These are phyloP conservation scores for Solanum sejunctum DNA, from an alignment of 257 asterid species.

Conservation along the genomic window DNA sequence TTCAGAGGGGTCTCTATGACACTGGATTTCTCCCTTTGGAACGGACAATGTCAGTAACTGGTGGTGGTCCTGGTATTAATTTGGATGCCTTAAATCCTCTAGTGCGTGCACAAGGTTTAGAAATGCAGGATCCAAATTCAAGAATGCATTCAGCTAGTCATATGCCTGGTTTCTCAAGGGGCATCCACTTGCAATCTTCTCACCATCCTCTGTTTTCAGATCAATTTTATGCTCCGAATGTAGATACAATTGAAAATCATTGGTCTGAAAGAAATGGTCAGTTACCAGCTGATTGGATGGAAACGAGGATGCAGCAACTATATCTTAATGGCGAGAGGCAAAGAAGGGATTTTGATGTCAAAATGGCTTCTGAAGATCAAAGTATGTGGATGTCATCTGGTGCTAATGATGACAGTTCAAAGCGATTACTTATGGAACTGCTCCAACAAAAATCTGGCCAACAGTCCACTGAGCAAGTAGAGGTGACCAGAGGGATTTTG, in stretches of 20 bases:
- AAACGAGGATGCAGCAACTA: constrained; percentile 62
- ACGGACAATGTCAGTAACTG: constrained; percentile 55
- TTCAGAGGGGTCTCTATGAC: constrained; percentile 63
- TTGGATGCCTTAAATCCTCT: constrained; percentile 45
- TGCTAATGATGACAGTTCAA: constrained; percentile 79
- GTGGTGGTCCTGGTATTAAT: constrained; percentile 41
- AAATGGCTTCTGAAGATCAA: constrained; percentile 51
- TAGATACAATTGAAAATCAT: constrained; percentile 43
- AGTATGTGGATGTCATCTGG: constrained; percentile 96
- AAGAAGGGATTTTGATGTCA: constrained; percentile 52
- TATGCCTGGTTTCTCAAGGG: constrained; percentile 49
- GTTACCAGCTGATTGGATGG: constrained; percentile 58
- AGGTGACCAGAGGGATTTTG: constrained; percentile 31
- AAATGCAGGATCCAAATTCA: constrained; percentile 60
- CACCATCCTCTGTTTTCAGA: constrained; percentile 34
- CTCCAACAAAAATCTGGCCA: constrained; percentile 71
- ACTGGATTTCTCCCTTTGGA: constrained; percentile 53
- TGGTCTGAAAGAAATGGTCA: constrained; percentile 69
- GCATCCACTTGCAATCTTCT: constrained; percentile 46
- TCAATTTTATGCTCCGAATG: constrained; percentile 35
- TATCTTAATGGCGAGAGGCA: constrained; percentile 60
- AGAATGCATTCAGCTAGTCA: constrained; percentile 57
- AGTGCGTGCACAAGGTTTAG: constrained; percentile 61
- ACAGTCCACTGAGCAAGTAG: constrained; percentile 36
- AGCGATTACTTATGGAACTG: constrained; percentile 85